Evolutionary conservation across 345 rosid species (phyloP).

Genomic region (Eucalyptus tenuipes): DNA sequence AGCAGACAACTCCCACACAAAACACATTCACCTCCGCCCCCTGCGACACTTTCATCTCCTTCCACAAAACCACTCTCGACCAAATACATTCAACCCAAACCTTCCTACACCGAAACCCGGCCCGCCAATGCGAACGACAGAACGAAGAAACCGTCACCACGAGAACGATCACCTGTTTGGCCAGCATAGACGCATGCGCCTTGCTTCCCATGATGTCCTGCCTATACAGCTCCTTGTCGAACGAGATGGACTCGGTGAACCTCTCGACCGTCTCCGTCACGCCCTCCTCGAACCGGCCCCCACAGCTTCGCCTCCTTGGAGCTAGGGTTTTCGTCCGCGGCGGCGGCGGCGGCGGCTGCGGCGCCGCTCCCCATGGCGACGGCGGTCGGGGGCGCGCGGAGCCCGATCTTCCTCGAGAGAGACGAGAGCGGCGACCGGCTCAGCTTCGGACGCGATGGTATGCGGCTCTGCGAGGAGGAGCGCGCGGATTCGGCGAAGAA

Average conservation of each 20-base stretch:
- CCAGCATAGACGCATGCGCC: conserved; percentile 94
- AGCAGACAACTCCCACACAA: neutral
- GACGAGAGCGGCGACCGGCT: neutral
- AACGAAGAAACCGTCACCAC: neutral
- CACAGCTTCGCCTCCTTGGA: conserved; percentile 73
- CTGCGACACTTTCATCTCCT: neutral
- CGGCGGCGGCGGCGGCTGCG: neutral
- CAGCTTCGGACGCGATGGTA: neutral
- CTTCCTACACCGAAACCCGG: neutral
- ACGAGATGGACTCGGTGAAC: conserved; percentile 89
- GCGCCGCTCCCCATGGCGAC: neutral
- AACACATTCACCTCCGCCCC: neutral
- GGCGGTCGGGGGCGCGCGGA: neutral
- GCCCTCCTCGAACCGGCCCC: conserved; percentile 89
- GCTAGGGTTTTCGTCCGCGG: neutral
- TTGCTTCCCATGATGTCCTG: conserved; percentile 93
- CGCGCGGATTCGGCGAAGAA: neutral
- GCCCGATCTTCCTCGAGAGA: neutral
- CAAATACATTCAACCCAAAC: neutral
- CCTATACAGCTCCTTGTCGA: conserved; percentile 74
- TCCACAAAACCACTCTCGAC: neutral
- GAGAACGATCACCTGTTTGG: conserved; percentile 41
- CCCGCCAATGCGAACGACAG: neutral
- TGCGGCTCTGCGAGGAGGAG: neutral
- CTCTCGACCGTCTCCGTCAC: conserved; percentile 78